Conservation (phyloP, 331 rosid species). For the Malus hybrid region DNA sequence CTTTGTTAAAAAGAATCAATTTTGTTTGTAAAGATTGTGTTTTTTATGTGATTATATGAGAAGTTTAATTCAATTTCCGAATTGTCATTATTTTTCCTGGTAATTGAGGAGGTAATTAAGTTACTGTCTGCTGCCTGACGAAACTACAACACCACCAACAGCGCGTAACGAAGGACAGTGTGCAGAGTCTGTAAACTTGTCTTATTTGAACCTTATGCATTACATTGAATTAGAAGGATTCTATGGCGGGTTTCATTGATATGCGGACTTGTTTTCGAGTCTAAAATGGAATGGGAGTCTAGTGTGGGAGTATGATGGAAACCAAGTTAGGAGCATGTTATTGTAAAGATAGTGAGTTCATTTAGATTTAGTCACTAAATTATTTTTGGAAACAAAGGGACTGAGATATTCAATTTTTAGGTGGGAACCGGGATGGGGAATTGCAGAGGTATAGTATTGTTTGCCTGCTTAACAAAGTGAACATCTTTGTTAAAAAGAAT, state of each 20-base stretch:
- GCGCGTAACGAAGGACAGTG: no score
- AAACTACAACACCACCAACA: no score
- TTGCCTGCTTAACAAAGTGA: not conserved
- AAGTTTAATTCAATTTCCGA: not conserved
- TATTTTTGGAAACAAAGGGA: not conserved
- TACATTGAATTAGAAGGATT: not conserved
- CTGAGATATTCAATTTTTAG: not conserved
- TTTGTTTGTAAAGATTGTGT: not conserved
- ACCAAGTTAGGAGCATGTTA: not conserved
- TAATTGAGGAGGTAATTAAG: not conserved
- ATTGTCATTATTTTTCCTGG: not conserved
- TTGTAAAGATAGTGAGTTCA: not conserved
- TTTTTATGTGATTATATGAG: not conserved
- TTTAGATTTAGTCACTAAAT: not conserved
- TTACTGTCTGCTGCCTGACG: not conserved
- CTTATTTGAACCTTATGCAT: no score
- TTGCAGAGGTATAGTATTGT: not conserved
- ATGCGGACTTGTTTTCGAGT: not conserved
- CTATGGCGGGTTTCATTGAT: not conserved
- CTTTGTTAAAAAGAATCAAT: not conserved
- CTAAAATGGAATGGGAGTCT: not conserved
- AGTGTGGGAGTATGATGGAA: not conserved
- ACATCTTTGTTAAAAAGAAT: no score
- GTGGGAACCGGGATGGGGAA: not conserved
- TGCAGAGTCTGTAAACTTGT: no score